Conservation (phyloP, 139 green algal species). For the Coccomyxa sp. region DNA sequence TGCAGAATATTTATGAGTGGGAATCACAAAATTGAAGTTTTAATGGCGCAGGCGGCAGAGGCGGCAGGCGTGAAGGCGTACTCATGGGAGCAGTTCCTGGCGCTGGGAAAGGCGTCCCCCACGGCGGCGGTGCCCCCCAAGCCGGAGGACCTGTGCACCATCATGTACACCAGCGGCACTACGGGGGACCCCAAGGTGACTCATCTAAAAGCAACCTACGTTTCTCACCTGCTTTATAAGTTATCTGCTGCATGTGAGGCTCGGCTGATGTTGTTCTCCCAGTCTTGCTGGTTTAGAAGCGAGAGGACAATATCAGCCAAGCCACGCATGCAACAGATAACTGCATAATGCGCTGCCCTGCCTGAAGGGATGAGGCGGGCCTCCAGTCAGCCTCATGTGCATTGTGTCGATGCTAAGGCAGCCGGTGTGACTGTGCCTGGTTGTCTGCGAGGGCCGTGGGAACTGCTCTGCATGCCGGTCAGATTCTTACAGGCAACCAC, state of each 20-base stretch:
- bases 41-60: slow-evolving; percentile 29
- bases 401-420: no score
- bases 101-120: slow-evolving; percentile 44
- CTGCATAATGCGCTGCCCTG: no score
- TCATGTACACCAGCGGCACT: slow-evolving; percentile 94
- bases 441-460: no score
- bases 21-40: no score
- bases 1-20: no score
- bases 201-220: background rate
- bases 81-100: slow-evolving; percentile 57
- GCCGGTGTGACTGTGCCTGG: no score
- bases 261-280: background rate
- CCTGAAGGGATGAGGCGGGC: no score
- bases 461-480: no score
- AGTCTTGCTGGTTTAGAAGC: background rate
- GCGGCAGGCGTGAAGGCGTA: slow-evolving; percentile 35
- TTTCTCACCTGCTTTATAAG: background rate
- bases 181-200: slow-evolving; percentile 72
- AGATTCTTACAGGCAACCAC: no score
- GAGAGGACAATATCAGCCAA: no score
- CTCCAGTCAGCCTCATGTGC: no score
- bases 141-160: slow-evolving; percentile 82
- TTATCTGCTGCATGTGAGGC: background rate
- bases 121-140: slow-evolving; percentile 44
- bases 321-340: no score